Conservation (phyloP, 441 rosid species). For the Populus hybrid region DNA sequence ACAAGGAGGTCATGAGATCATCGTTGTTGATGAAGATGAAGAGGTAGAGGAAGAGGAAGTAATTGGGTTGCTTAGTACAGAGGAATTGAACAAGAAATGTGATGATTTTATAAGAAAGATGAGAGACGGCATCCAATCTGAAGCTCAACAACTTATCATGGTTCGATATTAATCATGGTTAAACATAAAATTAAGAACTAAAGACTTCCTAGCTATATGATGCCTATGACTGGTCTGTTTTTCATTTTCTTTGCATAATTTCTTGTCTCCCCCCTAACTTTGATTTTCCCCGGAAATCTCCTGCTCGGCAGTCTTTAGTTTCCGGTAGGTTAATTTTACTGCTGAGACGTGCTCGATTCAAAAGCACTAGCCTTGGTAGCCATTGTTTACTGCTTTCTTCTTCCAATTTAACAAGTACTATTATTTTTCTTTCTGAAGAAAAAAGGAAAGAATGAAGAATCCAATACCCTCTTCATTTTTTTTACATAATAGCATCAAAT, state of each 20-base stretch:
- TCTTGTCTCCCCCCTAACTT: neutral
- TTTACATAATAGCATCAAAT: too few relatives aligned
- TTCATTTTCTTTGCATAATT: neutral
- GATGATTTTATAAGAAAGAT: conserved; percentile 69
- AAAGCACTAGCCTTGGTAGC: too few relatives aligned
- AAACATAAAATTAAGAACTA: neutral
- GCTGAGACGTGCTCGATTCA: neutral
- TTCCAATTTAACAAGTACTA: too few relatives aligned
- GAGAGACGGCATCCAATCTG: conserved; percentile 38
- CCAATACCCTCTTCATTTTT: too few relatives aligned
- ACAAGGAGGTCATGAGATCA: neutral
- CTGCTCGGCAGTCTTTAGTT: neutral
- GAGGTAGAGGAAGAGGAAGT: conserved; percentile 23
- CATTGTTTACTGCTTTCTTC: too few relatives aligned
- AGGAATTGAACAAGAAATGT: conserved; percentile 65
- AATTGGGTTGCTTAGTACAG: conserved; percentile 35
- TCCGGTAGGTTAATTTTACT: neutral
- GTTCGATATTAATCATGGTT: conserved; percentile 11
- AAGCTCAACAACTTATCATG: conserved; percentile 19
- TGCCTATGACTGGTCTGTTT: neutral
- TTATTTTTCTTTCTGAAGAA: too few relatives aligned
- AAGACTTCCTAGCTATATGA: neutral
- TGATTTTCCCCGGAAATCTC: neutral
- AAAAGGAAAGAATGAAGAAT: too few relatives aligned
- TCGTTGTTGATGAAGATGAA: conserved; percentile 9